Base-by-base conservation (phyloP, 2,329 filamentous ascomycete species). In the Epichloe baconii region DNA sequence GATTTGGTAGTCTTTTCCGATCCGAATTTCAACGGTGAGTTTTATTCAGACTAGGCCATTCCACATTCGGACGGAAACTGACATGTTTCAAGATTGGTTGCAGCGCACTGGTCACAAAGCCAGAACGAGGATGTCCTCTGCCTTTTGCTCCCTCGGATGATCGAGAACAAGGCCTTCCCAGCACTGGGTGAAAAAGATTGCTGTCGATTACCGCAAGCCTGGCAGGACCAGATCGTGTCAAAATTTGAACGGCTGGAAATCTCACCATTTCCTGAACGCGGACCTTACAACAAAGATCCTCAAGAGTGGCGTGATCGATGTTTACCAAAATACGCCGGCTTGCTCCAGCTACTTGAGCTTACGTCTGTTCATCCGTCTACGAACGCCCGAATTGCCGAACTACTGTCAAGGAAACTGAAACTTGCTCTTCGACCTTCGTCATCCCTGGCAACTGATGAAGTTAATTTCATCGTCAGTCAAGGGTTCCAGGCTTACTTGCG, bases 1-100 rank as follows among this genome's bases (percentile, higher is more conserved):
- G 86, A 40, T 98, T 97, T 62, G 78, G 82, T 50, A 83, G 80
- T 56, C 72, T 96, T n/a, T 76, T 95, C 35, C 73, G 90, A 7
- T 83, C 81, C 38, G 82, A 86, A 52, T 89, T 97, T 58, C 87
- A 94, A 65, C 88, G 80, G 78, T 87, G 68, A 64, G 70, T 43
- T n/a, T 14, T 14, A n/a, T 15, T 5, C 5, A 3, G n/a, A 34
- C 17, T 4, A 19, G 6, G 34, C 10, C 3, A 5, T 23, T 23
- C 10, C 31, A 11, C 11, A 14, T 14, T n/a, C 14, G 23, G n/a
- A 35, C 14, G 23, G n/a, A 35, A 40, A 40, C 57, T 64, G 51
- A 65, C 21, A 31, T 2, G 15, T 6, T 54, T 23, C n/a, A 87
- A 88, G 85, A 61, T 96, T 93, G 60, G 75, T 95, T 55, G 72